Evolutionary conservation across 2,329 filamentous ascomycete species (phyloP).

Genomic region (Cladophialophora immunda): DNA sequence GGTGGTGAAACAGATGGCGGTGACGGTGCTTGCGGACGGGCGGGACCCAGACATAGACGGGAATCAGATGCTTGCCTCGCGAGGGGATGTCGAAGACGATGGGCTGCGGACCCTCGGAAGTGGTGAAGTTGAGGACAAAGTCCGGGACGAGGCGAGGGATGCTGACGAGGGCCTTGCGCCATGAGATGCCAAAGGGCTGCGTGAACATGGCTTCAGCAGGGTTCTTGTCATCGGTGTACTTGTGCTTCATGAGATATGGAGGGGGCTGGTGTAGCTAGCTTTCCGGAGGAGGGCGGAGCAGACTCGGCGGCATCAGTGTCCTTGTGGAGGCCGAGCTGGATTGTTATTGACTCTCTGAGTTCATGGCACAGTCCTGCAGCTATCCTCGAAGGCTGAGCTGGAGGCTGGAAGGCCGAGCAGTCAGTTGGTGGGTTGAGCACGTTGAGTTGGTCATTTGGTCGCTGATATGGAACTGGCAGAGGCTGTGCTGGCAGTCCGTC

Average conservation of each 20-base stretch:
- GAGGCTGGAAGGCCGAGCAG: neutral
- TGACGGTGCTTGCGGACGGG: slow-evolving; percentile 24
- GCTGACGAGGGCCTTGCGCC: slow-evolving; percentile 40
- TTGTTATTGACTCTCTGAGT: neutral
- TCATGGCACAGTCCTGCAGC: neutral
- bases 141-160: slow-evolving; percentile 39
- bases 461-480: neutral
- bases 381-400: neutral
- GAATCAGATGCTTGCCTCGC: slow-evolving; percentile 38
- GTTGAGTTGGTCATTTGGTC: neutral
- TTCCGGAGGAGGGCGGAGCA: neutral
- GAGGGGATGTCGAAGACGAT: slow-evolving; percentile 39
- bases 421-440: too few relatives aligned
- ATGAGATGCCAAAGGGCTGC: slow-evolving; percentile 27
- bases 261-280: neutral
- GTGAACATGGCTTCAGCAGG: slow-evolving; percentile 19
- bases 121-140: slow-evolving; percentile 39
- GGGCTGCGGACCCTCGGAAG: slow-evolving; percentile 40
- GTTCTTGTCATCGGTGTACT: slow-evolving; percentile 19
- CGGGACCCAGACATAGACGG: slow-evolving; percentile 41
- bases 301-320: neutral
- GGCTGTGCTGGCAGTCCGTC: neutral
- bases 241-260: slow-evolving; percentile 19
- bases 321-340: neutral
- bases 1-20: slow-evolving; percentile 16